Evolutionary conservation across 192 early-diverging fungal species (phyloP).

Genomic region (Coemansia sp.): DNA sequence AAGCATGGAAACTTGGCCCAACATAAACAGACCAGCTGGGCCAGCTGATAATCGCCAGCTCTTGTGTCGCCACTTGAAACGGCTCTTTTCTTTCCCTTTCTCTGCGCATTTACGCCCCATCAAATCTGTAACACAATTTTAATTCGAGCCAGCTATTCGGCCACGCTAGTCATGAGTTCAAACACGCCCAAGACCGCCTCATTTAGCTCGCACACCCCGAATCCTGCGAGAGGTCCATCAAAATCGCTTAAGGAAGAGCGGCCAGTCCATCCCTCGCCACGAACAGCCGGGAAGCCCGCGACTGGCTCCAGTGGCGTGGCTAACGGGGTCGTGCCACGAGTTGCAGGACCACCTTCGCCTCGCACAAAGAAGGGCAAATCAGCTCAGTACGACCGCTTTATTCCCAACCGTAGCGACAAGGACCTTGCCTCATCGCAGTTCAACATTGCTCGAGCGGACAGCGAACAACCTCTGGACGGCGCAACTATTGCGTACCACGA

Average conservation of each 20-base stretch:
- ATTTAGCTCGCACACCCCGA: conserved; percentile 10
- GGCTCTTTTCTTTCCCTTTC: neutral
- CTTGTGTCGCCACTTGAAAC: neutral
- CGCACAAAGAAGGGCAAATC: conserved; percentile 37
- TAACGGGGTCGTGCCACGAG: conserved; percentile 2
- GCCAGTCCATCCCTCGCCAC: conserved; percentile 21
- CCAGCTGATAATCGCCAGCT: neutral
- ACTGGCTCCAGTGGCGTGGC: neutral
- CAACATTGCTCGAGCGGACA: conserved; percentile 55
- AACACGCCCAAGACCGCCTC: conserved; percentile 17
- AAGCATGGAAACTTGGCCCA: no score
- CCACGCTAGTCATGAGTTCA: conserved; percentile 11
- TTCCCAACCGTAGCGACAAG: conserved; percentile 75
- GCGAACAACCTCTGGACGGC: conserved; percentile 46
- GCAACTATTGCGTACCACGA: conserved; percentile 68
- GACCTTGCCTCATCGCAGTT: conserved; percentile 69
- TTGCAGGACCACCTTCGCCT: conserved; percentile 22
- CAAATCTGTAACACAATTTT: neutral
- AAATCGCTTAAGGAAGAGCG: conserved; percentile 31
- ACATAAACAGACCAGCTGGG: conserved; percentile 10
- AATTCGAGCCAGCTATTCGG: neutral
- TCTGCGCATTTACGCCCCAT: neutral
- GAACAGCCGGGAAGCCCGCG: conserved; percentile 18
- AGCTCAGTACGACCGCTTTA: conserved; percentile 81
- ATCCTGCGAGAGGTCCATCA: conserved; percentile 1